phyloP scores from a whole-genome alignment of 768 basidiomycete genomes.

The Trametes gibbosa region DNA sequence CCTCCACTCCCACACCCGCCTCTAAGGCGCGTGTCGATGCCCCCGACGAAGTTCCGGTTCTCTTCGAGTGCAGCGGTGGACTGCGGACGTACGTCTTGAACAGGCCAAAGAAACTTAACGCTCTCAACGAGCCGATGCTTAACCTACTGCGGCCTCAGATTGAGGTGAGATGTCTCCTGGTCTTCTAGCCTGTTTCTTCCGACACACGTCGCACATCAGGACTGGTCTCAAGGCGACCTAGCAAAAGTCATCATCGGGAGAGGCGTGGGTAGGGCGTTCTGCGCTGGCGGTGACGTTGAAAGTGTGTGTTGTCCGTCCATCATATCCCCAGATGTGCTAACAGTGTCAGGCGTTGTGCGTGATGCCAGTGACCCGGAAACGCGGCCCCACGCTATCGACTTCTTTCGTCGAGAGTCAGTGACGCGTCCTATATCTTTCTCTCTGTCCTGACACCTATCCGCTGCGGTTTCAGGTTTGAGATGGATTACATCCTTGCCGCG shows the following conservation, averaged over 20 bases:
- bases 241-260: slow-evolving; percentile 71
- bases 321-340: slow-evolving; percentile 9
- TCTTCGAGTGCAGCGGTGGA: slow-evolving; percentile 65
- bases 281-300: slow-evolving; percentile 92
- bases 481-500: slow-evolving; percentile 69
- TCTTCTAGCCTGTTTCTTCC: neutral
- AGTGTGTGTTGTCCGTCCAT: slow-evolving; percentile 51
- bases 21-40: slow-evolving; percentile 5
- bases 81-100: slow-evolving; percentile 77
- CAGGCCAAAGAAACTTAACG: slow-evolving; percentile 76
- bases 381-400: slow-evolving; percentile 67
- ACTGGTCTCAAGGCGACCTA: slow-evolving; percentile 72
- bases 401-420: slow-evolving; percentile 87
- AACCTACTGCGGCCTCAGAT: slow-evolving; percentile 66
- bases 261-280: slow-evolving; percentile 77
- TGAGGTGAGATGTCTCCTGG: slow-evolving; percentile 46
- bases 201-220: slow-evolving; percentile 37
- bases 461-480: slow-evolving; percentile 59
- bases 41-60: slow-evolving; percentile 42
- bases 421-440: neutral
- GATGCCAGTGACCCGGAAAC: slow-evolving; percentile 50
- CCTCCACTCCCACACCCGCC: slow-evolving; percentile 4
- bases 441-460: neutral
- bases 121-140: slow-evolving; percentile 80
- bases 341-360: slow-evolving; percentile 50